Percentiles rank a stretch among this genome's conserved stretches.
Evolutionary conservation across 1,139 yeast species (phyloP).

Genomic region (Sugiyamaella neomexicana): DNA sequence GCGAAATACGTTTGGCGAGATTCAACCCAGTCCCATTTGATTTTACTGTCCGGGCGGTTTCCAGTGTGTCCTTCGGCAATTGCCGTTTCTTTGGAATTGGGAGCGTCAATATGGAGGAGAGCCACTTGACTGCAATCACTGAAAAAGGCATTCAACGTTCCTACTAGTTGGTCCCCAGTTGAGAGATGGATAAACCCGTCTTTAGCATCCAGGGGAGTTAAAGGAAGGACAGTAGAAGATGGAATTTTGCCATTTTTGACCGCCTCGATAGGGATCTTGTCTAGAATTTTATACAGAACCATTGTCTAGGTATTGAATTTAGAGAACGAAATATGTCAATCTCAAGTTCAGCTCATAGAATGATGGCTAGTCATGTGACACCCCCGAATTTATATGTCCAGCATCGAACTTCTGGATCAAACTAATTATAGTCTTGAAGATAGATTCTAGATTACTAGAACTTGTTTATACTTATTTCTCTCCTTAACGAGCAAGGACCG

Average conservation of each 20-base stretch:
- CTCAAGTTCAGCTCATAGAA: not conserved
- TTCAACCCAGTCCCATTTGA: slow-evolving; percentile 37
- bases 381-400: too few relatives aligned
- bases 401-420: too few relatives aligned
- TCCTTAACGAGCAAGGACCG: too few relatives aligned
- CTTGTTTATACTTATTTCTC: too few relatives aligned
- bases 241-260: slow-evolving; percentile 29
- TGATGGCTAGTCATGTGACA: not conserved
- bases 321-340: not conserved
- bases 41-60: slow-evolving; percentile 29
- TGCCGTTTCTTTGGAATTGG: slow-evolving; percentile 26
- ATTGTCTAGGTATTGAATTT: not conserved
- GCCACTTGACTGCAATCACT: slow-evolving; percentile 27
- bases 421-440: too few relatives aligned
- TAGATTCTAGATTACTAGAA: too few relatives aligned
- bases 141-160: slow-evolving; percentile 33
- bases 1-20: slow-evolving; percentile 33
- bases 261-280: slow-evolving; percentile 34
- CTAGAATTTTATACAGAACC: slow-evolving; percentile 32
- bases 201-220: slow-evolving; percentile 33
- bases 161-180: slow-evolving; percentile 31
- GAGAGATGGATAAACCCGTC: slow-evolving; percentile 38
- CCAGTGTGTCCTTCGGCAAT: slow-evolving; percentile 34
- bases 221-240: slow-evolving; percentile 31
- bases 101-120: slow-evolving; percentile 32